phyloP scores from a whole-genome alignment of 129 eudicot genomes.

The Helianthus tuberosus region DNA sequence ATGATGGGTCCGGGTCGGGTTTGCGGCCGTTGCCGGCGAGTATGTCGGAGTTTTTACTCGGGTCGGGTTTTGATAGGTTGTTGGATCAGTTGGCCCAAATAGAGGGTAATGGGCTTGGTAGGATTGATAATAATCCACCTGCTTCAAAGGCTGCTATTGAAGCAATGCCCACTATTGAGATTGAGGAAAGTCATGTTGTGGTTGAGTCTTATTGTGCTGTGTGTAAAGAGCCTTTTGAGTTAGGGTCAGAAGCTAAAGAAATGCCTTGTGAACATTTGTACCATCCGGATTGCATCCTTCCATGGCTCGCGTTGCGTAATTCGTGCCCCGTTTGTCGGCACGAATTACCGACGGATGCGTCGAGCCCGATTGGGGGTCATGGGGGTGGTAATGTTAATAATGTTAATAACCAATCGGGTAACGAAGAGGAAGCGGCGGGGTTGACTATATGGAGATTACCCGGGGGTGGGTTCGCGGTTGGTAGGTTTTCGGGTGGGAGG shows the following conservation, averaged over 20 bases:
- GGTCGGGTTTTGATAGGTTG: constrained; percentile 94
- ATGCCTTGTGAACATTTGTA: constrained; percentile 94
- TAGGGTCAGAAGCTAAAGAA: constrained; percentile 70
- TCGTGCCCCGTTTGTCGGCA: constrained; percentile 97
- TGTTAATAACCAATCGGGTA: constrained; percentile 23
- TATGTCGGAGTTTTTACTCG: constrained; percentile 86
- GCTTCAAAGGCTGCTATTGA: constrained; percentile 97
- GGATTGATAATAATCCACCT: constrained; percentile 75
- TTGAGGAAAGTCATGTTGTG: constrained; percentile 48
- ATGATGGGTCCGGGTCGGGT: constrained; percentile 94
- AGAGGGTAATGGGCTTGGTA: constrained; percentile 79
- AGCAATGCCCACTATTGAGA: constrained; percentile 71
- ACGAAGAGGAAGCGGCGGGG: constrained; percentile 80
- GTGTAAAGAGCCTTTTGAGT: constrained; percentile 84
- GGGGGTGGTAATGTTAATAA: constrained; percentile 18
- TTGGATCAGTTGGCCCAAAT: constrained; percentile 88
- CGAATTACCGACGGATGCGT: constrained; percentile 60
- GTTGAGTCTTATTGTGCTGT: constrained; percentile 87
- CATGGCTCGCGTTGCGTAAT: constrained; percentile 82
- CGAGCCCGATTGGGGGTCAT: constrained; percentile 30
- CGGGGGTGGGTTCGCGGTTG: constrained; percentile 97
- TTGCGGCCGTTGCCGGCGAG: constrained; percentile 84
- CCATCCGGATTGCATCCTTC: constrained; percentile 87
- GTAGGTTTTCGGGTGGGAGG: constrained; percentile 94
- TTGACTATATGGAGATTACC: constrained; percentile 94